Evolutionary conservation across 176 grass and related monocot species (phyloP).

Genomic region (Musa itinerans): DNA sequence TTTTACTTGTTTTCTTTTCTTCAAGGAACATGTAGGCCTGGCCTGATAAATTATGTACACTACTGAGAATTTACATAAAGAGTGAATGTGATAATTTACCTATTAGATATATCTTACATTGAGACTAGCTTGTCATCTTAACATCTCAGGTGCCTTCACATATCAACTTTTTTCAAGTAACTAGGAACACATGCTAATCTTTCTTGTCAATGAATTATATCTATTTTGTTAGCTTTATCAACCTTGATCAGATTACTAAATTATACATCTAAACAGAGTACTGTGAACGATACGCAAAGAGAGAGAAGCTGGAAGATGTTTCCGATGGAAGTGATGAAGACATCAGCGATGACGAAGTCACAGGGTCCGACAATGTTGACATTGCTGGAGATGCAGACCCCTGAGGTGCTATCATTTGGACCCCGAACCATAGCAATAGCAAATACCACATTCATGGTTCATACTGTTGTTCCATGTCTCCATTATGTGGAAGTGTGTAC

Average conservation of each 20-base stretch:
- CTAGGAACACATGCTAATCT: neutral
- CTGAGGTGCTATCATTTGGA: neutral
- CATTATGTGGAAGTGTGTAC: neutral
- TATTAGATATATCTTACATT: neutral
- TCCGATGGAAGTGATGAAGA: constrained; percentile 1
- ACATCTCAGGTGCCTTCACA: neutral
- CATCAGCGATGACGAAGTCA: neutral
- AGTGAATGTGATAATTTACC: neutral
- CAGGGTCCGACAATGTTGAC: neutral
- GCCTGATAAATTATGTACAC: neutral
- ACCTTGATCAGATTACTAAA: neutral
- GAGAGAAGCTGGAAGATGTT: constrained; percentile 1
- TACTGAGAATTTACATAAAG: neutral
- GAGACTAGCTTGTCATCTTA: neutral
- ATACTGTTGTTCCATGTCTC: neutral
- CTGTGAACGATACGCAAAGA: constrained; percentile 11
- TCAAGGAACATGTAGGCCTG: neutral
- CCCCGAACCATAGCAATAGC: neutral
- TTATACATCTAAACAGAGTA: constrained; percentile 1
- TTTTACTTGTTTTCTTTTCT: too few species aligned
- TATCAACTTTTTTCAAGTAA: neutral
- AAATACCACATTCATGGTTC: neutral
- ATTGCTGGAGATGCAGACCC: constrained; percentile 4
- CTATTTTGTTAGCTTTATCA: neutral
- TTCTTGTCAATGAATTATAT: neutral